Base-by-base conservation (phyloP, 225 moss, liverwort and hornwort genomes). In the Neckera pumila region DNA sequence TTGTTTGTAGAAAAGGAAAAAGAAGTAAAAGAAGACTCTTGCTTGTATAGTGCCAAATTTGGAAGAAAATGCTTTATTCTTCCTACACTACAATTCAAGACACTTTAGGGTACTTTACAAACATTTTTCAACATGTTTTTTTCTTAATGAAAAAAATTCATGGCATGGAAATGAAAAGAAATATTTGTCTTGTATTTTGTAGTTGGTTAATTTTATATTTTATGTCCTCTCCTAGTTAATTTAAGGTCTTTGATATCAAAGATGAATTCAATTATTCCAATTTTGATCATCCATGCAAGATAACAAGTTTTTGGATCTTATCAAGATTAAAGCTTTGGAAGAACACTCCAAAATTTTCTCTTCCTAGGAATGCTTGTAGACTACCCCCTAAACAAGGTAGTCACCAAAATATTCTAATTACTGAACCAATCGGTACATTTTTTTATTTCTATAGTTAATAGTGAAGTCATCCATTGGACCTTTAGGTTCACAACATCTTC, bases 391-490 rank as follows among this genome's bases (percentile, higher is more conserved):
- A 45, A 1, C 1, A 73, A 45, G 28, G 45, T 45, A 73, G 4
- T 73, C 10, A 17, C 6, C 1, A 45, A 30, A 73, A 17, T 45
- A 30, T 0, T 30, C 2, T 0, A 1, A 28, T 27, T 28, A 17
- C 45, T 45, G 1, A 0, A 30, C 10, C 6, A 73, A 30, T 45
- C 45, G 13, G 3, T 73, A 11, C 3, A 14, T 28, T 67, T 42
- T 42, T n/a, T 45, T 17, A 2, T 27, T 27, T 42, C 5, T 27
- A 3, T 3, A 17, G 2, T 45, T 10, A 6, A 28, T 0, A 73
- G 2, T 28, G 5, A 45, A 30, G 11, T 45, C 45, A 10, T 17
- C 28, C 2, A 43, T 27, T 0, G 0, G 0, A 45, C 28, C 7
- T 45, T 17, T 16, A 43, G 45, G 17, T 17, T 6, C 30, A 17